Conservation (phyloP, 371 early-diverging fungal genomes). For the Rhizopus microsporus region DNA sequence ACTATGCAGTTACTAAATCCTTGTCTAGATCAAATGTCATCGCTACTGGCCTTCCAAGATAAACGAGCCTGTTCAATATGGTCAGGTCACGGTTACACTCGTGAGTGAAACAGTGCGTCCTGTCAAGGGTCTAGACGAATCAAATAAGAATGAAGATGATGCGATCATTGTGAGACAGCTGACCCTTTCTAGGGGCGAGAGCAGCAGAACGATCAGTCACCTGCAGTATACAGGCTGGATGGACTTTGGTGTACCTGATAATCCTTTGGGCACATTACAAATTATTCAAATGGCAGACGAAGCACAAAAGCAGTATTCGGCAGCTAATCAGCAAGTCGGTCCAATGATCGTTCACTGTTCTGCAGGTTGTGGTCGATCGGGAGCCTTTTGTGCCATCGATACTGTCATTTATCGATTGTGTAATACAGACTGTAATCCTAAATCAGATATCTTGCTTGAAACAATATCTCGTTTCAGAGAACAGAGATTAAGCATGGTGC, state of each 20-base stretch:
- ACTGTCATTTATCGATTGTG: constrained; percentile 50
- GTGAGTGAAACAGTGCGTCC: constrained; percentile 21
- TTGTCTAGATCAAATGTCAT: constrained; percentile 61
- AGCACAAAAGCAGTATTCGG: constrained; percentile 30
- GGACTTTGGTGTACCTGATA: constrained; percentile 81
- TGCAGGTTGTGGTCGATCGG: constrained; percentile 98
- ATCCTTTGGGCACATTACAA: constrained; percentile 59
- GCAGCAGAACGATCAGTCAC: constrained; percentile 56
- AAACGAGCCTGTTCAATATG: constrained; percentile 40
- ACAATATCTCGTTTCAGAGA: constrained; percentile 74
- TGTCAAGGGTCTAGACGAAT: constrained; percentile 10
- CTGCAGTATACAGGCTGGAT: constrained; percentile 91
- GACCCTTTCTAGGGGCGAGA: constrained; percentile 10
- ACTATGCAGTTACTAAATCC: constrained; percentile 4
- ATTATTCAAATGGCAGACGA: constrained; percentile 64
- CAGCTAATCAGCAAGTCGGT: constrained; percentile 29
- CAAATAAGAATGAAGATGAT: constrained; percentile 29
- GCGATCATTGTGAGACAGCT: constrained; percentile 31
- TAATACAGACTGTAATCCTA: constrained; percentile 9
- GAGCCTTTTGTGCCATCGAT: constrained; percentile 89
- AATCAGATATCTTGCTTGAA: constrained; percentile 60
- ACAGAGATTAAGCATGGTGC: constrained; percentile 86
- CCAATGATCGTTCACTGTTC: constrained; percentile 94
- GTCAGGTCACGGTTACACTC: constrained; percentile 37
- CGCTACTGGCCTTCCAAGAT: constrained; percentile 72